Evolutionary conservation across 805 yeast species (phyloP).

Genomic region (Cyberlindnera misumaiensis): DNA sequence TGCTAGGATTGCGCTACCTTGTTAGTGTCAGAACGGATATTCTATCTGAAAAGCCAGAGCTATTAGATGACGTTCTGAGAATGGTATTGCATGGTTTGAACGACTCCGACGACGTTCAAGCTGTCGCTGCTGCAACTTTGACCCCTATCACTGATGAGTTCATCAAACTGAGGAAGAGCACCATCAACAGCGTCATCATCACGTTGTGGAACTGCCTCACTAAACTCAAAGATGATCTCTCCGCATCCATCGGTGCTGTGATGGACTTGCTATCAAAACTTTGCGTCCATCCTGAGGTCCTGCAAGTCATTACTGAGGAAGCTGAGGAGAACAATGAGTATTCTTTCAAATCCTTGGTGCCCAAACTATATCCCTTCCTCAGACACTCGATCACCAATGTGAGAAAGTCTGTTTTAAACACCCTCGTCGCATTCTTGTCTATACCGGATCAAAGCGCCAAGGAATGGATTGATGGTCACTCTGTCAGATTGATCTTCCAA

Average conservation of each 20-base stretch:
- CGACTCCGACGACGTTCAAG: constrained; percentile 85
- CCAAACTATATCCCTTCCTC: constrained; percentile 84
- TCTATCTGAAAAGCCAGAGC: constrained; percentile 46
- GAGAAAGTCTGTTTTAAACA: constrained; percentile 77
- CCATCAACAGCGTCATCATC: constrained; percentile 40
- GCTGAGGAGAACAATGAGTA: constrained; percentile 45
- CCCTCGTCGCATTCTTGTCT: constrained; percentile 69
- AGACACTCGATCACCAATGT: constrained; percentile 92
- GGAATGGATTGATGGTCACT: constrained; percentile 72
- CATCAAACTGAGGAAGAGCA: constrained; percentile 50
- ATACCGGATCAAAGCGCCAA: constrained; percentile 44
- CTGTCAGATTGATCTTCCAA: constrained; percentile 74
- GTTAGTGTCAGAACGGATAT: constrained; percentile 84
- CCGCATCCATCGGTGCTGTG: constrained; percentile 92
- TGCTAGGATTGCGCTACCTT: constrained; percentile 86
- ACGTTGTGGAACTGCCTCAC: constrained; percentile 91
- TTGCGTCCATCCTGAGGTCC: constrained; percentile 74
- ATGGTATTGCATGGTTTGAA: constrained; percentile 86
- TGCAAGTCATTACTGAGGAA: constrained; percentile 60
- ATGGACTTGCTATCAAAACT: constrained; percentile 89
- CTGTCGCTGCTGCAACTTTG: constrained; percentile 90
- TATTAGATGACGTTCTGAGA: constrained; percentile 63
- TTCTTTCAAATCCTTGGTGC: constrained; percentile 73
- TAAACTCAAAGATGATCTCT: constrained; percentile 81
- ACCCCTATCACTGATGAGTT: constrained; percentile 87